Base-by-base conservation (phyloP, 441 rosid genomes). In the Mallotus japonicus region DNA sequence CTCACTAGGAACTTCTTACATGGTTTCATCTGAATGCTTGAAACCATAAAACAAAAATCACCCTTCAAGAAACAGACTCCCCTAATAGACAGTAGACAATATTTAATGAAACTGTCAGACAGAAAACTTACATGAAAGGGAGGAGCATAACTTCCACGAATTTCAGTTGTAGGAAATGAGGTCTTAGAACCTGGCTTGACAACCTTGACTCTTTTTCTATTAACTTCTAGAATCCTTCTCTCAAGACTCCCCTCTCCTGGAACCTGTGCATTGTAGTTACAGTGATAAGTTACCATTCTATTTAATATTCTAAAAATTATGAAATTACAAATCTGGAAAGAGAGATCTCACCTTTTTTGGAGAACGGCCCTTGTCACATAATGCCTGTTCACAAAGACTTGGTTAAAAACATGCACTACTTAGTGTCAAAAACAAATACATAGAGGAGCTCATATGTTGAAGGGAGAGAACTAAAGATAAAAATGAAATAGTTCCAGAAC, bases 121-220 rank as follows among this genome's bases (percentile, higher is more conserved):
- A 68, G 54, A 73, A 2, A 75, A 82, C 91, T 83, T 87, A 95
- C 99, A 76, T 92, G 98, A 76, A 95, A 95, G 6, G 99, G 99
- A 80, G 97, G 98, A 80, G 86, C 89, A 73, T 87, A 95, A 83
- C 80, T 92, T 83, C 99, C 98, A 44, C 98, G 96, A 81, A 91
- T 87, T 85, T 95, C 99, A 37, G 97, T 91, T 24, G 87, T 78
- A 28, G 98, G 87, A 70, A 95, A 95, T 62, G 90, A 87, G 63
- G 99, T 91, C 85, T 95, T 95, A 7, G 99, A 84, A 56, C 98
- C 95, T 17, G 96, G 98, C 84, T 90, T 95, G 65, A 95, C 91
- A 73, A 95, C 99, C 85, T 95, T 92, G 62, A 91, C 57, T 82
- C 98, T 82, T 89, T 92, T 95, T 73, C 86, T 85, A 80, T 92